Base-by-base conservation (phyloP, 2,329 filamentous ascomycete genomes). In the Pseudocercospora fuligena region DNA sequence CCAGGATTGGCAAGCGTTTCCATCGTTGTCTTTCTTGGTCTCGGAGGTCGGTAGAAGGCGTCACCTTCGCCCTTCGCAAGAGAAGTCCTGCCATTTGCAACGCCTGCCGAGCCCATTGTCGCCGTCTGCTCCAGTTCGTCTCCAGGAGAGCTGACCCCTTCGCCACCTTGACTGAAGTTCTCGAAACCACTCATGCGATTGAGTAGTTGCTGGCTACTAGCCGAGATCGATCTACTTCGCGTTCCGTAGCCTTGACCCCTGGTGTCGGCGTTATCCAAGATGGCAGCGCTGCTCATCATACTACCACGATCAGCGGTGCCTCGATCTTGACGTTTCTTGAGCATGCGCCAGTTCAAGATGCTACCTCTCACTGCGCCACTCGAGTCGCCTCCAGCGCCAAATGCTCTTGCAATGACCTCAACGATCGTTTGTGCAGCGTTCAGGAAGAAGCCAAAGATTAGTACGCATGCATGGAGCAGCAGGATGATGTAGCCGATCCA, bases 401-500 rank as follows among this genome's bases (percentile, higher is more conserved):
- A 86, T 74, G 95, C 84, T 61, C 94, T 88, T 27, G 94, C 93
- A 59, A 90, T 83, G 8, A 99, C 93, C 79, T 99, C 95, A 47
- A 97, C 87, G 49, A 97, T 85, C 0, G 94, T 97, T 77, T 97
- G 93, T 6, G 97, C 78, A 1, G 95, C 91, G 76, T 97, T 97
- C 47, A 99, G 83, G 78, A 97, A 92, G 82, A 98, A 99, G 1
- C 93, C 94, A 73, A 98, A 92, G 2, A 97, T 85, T 23, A 99
- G 82, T 0, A 97, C 92, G 68, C 90, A 86, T 3, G 88, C 94
- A 76, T 99, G 95, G 40, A 97, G 87, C 29, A 96, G 79, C 57
- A 99, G 83, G 64, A 98, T 96, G 27, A 90, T 88, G 77, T 99
- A 99, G 43, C 94, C 95, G 71, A 98, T 92, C 95, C 95, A 99